phyloP scores from a whole-genome alignment of 192 early-diverging fungal genomes.

The Coemansia sp. region DNA sequence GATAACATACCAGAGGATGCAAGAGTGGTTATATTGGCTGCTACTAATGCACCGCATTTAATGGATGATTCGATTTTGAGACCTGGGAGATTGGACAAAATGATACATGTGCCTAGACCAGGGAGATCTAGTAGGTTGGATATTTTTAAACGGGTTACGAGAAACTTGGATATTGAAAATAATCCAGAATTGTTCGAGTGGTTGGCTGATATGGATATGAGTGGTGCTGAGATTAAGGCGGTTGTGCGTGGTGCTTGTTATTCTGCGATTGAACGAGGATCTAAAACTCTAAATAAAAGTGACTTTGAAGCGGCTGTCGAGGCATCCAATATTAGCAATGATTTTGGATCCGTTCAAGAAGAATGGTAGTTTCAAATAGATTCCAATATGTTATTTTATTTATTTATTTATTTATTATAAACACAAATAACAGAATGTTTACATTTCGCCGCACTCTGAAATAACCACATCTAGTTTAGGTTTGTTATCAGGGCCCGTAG shows the following conservation, averaged over 20 bases:
- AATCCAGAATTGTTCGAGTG: neutral
- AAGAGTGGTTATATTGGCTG: constrained; percentile 73
- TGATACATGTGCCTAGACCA: constrained; percentile 69
- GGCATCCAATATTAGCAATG: neutral
- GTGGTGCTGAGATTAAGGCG: constrained; percentile 39
- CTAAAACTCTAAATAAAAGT: neutral
- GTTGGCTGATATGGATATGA: constrained; percentile 19
- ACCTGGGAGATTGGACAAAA: constrained; percentile 81
- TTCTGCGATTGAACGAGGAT: constrained; percentile 24
- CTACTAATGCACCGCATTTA: constrained; percentile 75
- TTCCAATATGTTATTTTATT: too few relatives aligned
- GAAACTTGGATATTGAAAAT: constrained; percentile 22
- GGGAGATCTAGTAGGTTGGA: constrained; percentile 52
- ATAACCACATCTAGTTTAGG: constrained; percentile 84
- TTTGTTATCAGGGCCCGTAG: constrained; percentile 78
- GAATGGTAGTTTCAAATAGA: too few relatives aligned
- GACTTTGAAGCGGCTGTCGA: constrained; percentile 11
- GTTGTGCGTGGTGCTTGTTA: constrained; percentile 40
- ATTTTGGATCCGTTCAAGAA: neutral
- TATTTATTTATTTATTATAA: neutral
- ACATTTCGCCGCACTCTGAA: constrained; percentile 72
- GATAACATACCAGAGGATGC: constrained; percentile 58
- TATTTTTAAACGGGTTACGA: constrained; percentile 57
- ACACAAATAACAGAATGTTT: neutral
- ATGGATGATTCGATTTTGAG: constrained; percentile 77